A percentile compares a stretch with the other conserved stretches of the same genome.
phyloP scores from a whole-genome alignment of 2,329 filamentous ascomycete species.

The Fusarium sp. region DNA sequence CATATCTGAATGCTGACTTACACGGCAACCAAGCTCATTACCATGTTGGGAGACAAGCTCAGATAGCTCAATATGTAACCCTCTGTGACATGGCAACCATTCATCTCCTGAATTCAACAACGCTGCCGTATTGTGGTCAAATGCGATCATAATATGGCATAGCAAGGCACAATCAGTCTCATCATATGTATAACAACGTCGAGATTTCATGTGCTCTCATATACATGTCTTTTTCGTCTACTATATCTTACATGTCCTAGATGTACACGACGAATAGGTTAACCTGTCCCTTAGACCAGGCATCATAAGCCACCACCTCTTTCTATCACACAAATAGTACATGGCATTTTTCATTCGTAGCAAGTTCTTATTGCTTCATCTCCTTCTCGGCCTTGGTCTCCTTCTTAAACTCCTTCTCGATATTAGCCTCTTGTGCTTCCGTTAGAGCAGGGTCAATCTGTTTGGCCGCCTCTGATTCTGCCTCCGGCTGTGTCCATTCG shows the following conservation, averaged over 20 bases:
- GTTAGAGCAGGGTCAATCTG: slow-evolving; percentile 30
- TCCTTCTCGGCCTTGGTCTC: slow-evolving; percentile 26
- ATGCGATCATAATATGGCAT: too few relatives aligned
- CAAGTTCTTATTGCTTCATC: slow-evolving; percentile 27
- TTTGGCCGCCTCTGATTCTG: slow-evolving; percentile 36
- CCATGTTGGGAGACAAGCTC: slow-evolving; percentile 1
- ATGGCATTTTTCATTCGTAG: slow-evolving; percentile 19
- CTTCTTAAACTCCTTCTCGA: slow-evolving; percentile 43
- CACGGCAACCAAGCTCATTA: slow-evolving; percentile 1
- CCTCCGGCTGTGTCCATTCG: slow-evolving; percentile 47
- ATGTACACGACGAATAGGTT: slow-evolving; percentile 46
- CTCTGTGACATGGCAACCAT: neutral
- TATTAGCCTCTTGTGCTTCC: slow-evolving; percentile 36
- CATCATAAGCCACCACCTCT: slow-evolving; percentile 10
- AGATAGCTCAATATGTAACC: neutral
- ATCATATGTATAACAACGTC: slow-evolving; percentile 4
- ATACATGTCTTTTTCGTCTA: slow-evolving; percentile 31
- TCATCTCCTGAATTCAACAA: neutral
- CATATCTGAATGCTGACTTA: slow-evolving; percentile 17
- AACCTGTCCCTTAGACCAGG: slow-evolving; percentile 12
- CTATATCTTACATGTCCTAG: slow-evolving; percentile 50
- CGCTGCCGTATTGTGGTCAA: neutral
- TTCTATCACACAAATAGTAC: slow-evolving; percentile 31
- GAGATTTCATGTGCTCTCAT: slow-evolving; percentile 13
- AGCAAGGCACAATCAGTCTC: neutral